Conservation (phyloP, 2,329 filamentous ascomycete genomes). For the Microsporum audouinii region DNA sequence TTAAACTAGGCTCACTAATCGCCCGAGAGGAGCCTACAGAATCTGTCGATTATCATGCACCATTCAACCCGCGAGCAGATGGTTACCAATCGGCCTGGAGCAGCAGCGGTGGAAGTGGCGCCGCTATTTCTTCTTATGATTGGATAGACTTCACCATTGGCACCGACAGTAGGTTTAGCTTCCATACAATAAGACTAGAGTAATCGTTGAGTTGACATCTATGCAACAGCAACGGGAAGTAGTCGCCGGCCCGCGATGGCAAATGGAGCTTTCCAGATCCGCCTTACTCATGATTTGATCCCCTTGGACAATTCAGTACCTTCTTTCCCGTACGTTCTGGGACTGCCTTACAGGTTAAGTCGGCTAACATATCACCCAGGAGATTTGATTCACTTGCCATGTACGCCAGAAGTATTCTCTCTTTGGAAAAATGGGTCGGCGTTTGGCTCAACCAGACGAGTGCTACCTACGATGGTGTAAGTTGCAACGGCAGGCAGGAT, state of each 20-base stretch:
- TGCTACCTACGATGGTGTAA: no score
- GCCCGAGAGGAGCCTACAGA: constrained; percentile 22
- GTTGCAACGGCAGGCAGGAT: background rate
- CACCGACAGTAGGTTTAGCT: constrained; percentile 16
- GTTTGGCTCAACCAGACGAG: background rate
- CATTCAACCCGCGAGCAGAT: constrained; percentile 31
- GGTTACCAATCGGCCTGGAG: constrained; percentile 23
- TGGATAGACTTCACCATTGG: constrained; percentile 25
- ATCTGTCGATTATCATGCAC: constrained; percentile 28
- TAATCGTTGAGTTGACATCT: background rate
- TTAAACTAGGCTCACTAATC: constrained; percentile 26
- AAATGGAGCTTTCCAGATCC: background rate
- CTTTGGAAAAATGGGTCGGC: background rate
- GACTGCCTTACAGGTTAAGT: background rate
- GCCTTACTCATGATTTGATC: background rate
- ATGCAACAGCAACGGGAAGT: background rate
- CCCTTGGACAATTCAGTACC: background rate
- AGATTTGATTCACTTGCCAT: background rate
- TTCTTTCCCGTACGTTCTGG: background rate
- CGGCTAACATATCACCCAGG: background rate
- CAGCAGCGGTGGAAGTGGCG: constrained; percentile 17
- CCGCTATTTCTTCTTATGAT: constrained; percentile 23
- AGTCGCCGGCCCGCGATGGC: background rate
- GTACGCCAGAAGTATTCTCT: background rate
- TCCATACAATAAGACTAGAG: background rate